Evolutionary conservation across 352 stramenopile genomes (phyloP).

Genomic region (Phytophthora nicotianae): DNA sequence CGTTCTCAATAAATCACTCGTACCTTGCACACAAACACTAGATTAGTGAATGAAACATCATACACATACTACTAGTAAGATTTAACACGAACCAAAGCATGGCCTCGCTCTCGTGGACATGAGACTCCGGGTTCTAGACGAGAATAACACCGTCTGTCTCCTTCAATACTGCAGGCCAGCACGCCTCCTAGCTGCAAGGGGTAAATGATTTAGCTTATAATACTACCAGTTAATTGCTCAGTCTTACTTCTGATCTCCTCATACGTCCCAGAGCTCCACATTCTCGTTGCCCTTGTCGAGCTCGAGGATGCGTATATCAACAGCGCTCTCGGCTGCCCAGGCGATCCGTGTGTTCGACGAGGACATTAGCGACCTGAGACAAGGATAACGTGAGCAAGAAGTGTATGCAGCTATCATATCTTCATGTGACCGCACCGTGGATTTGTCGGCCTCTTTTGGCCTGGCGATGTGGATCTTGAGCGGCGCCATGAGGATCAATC

Average conservation of each 20-base stretch:
- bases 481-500: slow-evolving; percentile 49
- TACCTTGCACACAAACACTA: slow-evolving; percentile 44
- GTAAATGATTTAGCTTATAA: background rate
- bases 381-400: background rate
- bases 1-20: slow-evolving; percentile 90
- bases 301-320: slow-evolving; percentile 75
- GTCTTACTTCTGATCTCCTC: slow-evolving; percentile 73
- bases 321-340: slow-evolving; percentile 54
- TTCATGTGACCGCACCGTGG: slow-evolving; percentile 39
- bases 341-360: slow-evolving; percentile 68
- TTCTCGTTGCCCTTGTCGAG: slow-evolving; percentile 67
- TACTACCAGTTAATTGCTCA: background rate
- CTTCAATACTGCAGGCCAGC: slow-evolving; percentile 91
- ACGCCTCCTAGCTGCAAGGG: slow-evolving; percentile 77
- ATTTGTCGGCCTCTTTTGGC: slow-evolving; percentile 83
- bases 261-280: slow-evolving; percentile 88
- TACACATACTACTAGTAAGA: background rate
- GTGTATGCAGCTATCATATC: background rate
- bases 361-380: slow-evolving; percentile 81
- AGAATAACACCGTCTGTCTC: slow-evolving; percentile 87
- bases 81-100: slow-evolving; percentile 76
- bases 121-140: slow-evolving; percentile 91
- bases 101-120: slow-evolving; percentile 88
- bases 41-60: background rate
- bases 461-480: slow-evolving; percentile 86